A percentile compares a stretch with the other conserved stretches of the same genome.
Evolutionary conservation across 768 basidiomycete species (phyloP).

Genomic region (Lactifluus hygrophoroides): DNA sequence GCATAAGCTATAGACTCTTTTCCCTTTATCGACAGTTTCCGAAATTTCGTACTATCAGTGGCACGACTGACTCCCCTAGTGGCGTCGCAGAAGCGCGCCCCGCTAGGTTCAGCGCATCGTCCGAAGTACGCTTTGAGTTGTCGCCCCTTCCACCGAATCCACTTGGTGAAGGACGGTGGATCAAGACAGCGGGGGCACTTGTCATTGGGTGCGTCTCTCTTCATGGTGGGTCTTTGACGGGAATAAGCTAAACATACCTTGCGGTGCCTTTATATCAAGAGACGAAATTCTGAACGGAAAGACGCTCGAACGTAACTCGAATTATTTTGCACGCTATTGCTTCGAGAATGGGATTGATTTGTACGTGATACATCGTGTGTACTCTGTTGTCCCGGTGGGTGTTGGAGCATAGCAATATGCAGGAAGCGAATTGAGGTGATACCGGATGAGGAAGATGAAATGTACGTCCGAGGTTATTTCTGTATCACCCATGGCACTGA

Average conservation of each 20-base stretch:
- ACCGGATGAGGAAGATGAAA: slow-evolving; percentile 83
- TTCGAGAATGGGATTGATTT: slow-evolving; percentile 82
- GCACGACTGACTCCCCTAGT: background rate
- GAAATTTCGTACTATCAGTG: background rate
- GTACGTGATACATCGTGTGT: slow-evolving; percentile 31
- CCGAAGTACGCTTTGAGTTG: slow-evolving; percentile 33
- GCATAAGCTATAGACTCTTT: slow-evolving; percentile 3
- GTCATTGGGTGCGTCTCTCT: slow-evolving; percentile 57
- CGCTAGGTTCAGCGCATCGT: background rate
- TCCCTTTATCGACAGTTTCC: background rate
- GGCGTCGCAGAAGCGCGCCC: background rate
- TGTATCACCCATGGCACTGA: background rate
- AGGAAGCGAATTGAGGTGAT: slow-evolving; percentile 90
- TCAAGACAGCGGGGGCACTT: slow-evolving; percentile 65
- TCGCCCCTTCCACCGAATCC: slow-evolving; percentile 58
- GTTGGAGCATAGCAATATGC: slow-evolving; percentile 18
- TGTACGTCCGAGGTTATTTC: slow-evolving; percentile 41
- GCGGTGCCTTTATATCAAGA: no score
- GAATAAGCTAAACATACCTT: no score
- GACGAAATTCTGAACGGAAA: slow-evolving; percentile 93
- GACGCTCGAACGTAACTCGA: slow-evolving; percentile 75
- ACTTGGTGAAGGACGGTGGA: slow-evolving; percentile 59
- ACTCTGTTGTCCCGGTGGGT: slow-evolving; percentile 21
- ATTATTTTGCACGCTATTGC: slow-evolving; percentile 81
- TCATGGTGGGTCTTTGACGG: background rate